phyloP scores from a whole-genome alignment of 768 basidiomycete genomes.

The Rhodotorula paludigena region DNA sequence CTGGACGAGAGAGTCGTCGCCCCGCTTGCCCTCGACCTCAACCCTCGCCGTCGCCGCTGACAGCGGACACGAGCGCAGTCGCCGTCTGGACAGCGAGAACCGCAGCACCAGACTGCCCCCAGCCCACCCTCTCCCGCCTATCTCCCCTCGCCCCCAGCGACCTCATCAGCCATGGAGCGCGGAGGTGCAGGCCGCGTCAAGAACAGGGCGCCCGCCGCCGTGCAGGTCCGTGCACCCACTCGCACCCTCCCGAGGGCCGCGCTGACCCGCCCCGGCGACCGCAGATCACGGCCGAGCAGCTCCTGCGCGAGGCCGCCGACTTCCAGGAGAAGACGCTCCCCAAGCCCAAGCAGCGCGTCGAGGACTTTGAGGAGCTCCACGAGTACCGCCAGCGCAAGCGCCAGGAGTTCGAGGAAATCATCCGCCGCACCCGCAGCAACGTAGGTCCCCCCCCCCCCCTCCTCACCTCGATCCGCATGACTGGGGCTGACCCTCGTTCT shows the following conservation, averaged over 20 bases:
- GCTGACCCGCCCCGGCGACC: not conserved
- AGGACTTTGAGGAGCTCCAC: constrained; percentile 80
- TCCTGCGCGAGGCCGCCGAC: constrained; percentile 96
- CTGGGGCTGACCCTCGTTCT: not conserved
- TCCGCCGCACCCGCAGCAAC: constrained; percentile 49
- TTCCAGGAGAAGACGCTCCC: constrained; percentile 86
- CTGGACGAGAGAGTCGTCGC: too few species aligned
- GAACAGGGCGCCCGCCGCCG: constrained; percentile 89
- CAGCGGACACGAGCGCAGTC: too few species aligned
- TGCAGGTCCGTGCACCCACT: constrained; percentile 60
- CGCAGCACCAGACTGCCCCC: too few species aligned
- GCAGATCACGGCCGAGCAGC: constrained; percentile 96
- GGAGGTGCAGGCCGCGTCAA: constrained; percentile 56
- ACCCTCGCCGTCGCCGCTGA: too few species aligned
- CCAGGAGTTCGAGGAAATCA: constrained; percentile 79
- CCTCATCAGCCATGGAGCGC: constrained; percentile 17
- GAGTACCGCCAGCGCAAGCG: constrained; percentile 81
- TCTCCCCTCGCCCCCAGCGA: not conserved
- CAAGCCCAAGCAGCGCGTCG: constrained; percentile 89
- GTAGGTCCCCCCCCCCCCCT: constrained; percentile 37
- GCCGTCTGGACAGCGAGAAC: too few species aligned
- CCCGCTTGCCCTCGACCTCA: too few species aligned
- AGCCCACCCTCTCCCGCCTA: not conserved
- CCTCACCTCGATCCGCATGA: not conserved
- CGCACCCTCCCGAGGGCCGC: not conserved